Evolutionary conservation across 2,329 filamentous ascomycete genomes (phyloP), one percentile per base, ranked within the genome.

Genomic region (Proliferodiscus dingleyae): DNA sequence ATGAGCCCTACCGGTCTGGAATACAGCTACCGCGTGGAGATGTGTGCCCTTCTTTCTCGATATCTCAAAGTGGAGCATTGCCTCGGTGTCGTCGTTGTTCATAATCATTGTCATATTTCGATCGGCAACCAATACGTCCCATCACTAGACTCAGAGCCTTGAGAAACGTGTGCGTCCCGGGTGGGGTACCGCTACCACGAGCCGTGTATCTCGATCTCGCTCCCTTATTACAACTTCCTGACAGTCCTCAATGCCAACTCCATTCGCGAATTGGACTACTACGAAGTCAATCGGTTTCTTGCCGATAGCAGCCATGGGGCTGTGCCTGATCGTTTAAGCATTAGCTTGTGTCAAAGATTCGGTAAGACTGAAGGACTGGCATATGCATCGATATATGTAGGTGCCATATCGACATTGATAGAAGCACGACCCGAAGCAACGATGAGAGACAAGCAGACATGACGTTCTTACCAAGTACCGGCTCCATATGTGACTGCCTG

Each of bases 401-500:
- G n/a, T n/a, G n/a, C n/a, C n/a, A n/a, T n/a, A n/a, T n/a, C n/a
- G n/a, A n/a, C n/a, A n/a, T n/a, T n/a, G n/a, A n/a, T n/a, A n/a
- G n/a, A n/a, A n/a, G n/a, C 24, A 26, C 6, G 11, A 26, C 24
- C 13, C 3, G 10, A 28, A 26, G 9, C 13, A n/a, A 18, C 24
- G 23, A 13, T n/a, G n/a, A n/a, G n/a, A n/a, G n/a, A n/a, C n/a
- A n/a, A n/a, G n/a, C n/a, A n/a, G n/a, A n/a, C n/a, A n/a, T n/a
- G 3, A 41, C 16, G 13, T 18, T 5, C 41, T 38, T 38, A 45
- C 91, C 84, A 98, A 43, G 89, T 96, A 4, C 89, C 93, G 1
- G 87, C 82, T 1, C 79, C 89, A 65, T 97, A 98, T 2, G 89
- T 96, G 11, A 98, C 88, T 9, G 89, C 90, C 69, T 95, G 89